Conservation (phyloP, 345 rosid species). For the Anacardium occidentale region DNA sequence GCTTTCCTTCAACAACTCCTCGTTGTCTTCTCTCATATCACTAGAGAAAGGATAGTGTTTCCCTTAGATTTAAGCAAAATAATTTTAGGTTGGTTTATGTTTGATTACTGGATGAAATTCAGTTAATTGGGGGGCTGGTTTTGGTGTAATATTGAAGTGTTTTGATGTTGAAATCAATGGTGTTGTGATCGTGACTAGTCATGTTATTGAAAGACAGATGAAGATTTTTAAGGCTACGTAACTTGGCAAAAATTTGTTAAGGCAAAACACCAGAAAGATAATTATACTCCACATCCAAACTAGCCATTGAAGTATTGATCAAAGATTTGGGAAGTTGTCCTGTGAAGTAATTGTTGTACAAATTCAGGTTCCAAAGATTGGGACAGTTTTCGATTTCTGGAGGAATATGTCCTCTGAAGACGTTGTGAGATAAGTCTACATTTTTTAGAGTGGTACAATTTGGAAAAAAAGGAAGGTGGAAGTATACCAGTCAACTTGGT, state of each 20-base stretch:
- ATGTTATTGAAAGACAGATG: conserved; percentile 50
- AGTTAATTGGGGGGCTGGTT: too few relatives aligned
- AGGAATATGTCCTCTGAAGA: conserved; percentile 44
- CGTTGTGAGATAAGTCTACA: conserved; percentile 46
- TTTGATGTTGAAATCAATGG: too few relatives aligned
- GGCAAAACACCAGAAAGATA: conserved; percentile 45
- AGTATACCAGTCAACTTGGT: conserved; percentile 39
- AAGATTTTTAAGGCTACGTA: conserved; percentile 21
- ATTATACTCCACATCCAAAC: conserved; percentile 41
- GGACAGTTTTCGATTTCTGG: conserved; percentile 45
- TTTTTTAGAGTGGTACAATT: conserved; percentile 42
- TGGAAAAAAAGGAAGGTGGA: conserved; percentile 43
- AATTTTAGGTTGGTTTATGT: too few relatives aligned
- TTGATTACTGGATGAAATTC: too few relatives aligned
- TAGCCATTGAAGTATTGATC: conserved; percentile 34
- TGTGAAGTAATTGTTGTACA: conserved; percentile 43
- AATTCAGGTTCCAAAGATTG: conserved; percentile 27
- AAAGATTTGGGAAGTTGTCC: conserved; percentile 43
- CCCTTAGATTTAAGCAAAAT: too few relatives aligned
- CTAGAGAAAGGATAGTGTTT: too few relatives aligned
- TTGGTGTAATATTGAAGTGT: too few relatives aligned
- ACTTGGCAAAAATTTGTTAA: conserved; percentile 31
- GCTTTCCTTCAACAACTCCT: too few relatives aligned
- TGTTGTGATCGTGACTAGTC: conserved; percentile 41
- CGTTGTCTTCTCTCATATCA: too few relatives aligned